Base-by-base conservation (phyloP, 345 rosid genomes). In the Carallia brachiata region DNA sequence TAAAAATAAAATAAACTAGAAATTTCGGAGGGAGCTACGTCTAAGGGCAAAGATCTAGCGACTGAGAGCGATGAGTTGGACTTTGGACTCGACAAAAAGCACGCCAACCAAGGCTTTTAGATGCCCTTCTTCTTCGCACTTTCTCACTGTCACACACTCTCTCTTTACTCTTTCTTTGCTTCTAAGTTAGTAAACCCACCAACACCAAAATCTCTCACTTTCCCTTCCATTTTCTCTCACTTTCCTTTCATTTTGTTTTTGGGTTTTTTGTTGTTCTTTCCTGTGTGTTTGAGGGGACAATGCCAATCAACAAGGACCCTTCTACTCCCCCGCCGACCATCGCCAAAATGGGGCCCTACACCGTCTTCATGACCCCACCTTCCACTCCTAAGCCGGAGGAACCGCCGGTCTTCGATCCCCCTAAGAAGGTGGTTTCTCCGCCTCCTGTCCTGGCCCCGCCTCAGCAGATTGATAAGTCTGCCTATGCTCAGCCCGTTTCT, bases 291-390 rank as follows among this genome's bases (percentile, higher is more conserved):
- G 50, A 44, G 50, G 12, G 30, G 30, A 58, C 34, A 79, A 96
- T 96, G 98, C 86, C 99, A 53, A 83, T 88, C 86, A 90, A 77
- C 82, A 87, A 57, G 66, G 93, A 80, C 73, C 78, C 88, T 12
- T 75, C 88, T 28, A 83, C 82, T 16, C 95, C 97, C 5, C 88
- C 93, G 4, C 99, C 99, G 10, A 73, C 81, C 67, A 96, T 92
- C 82, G 95, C 97, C 27, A 96, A 96, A 86, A 92, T 90, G 68
- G 99, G 98, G 0, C 99, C 99, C 12, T 96, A 92, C 89, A 96
- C 99, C 16, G 97, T 96, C 72, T 96, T 96, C 80, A 83, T 89
- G 81, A 96, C 99, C 64, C 99, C 98, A 3, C 98, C 97, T 7
- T 73, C 99, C 27, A 92, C 99, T 48, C 98, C 96, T 53, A 85